These are phyloP conservation scores for Aquilaria sinensis DNA, from an alignment of 345 rosid genomes.

Conservation along the genomic window DNA sequence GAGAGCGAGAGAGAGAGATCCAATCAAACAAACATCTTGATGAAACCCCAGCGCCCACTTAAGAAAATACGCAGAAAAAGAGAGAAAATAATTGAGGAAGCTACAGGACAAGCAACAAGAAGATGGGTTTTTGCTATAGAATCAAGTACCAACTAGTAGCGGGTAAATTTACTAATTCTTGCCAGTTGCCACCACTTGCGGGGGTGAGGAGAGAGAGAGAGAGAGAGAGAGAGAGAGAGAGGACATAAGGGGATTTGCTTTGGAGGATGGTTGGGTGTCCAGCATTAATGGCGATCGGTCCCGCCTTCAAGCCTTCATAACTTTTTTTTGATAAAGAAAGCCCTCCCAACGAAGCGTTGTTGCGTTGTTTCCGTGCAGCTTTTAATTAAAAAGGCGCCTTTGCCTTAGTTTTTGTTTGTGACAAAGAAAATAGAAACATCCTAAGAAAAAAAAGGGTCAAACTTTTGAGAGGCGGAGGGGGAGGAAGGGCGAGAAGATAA, in stretches of 20 bases:
- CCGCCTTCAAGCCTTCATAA: conserved; percentile 16
- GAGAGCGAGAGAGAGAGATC: not conserved
- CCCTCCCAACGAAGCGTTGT: conserved; percentile 14
- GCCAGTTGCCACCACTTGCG: not conserved
- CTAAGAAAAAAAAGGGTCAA: too few relatives aligned
- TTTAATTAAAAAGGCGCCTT: not conserved
- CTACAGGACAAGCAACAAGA: not conserved
- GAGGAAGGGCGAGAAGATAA: conserved; percentile 14
- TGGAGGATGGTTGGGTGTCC: conserved; percentile 13
- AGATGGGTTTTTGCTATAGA: not conserved
- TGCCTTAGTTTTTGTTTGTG: not conserved
- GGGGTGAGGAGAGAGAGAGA: not conserved
- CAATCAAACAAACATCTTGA: conserved; percentile 3
- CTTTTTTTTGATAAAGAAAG: not conserved
- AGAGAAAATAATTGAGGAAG: not conserved
- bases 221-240: not conserved
- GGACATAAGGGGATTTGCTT: not conserved
- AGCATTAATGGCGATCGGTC: conserved; percentile 36
- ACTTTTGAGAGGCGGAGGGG: too few relatives aligned
- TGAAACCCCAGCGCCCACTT: conserved; percentile 14
- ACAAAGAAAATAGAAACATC: conserved; percentile 13
- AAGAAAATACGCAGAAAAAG: not conserved
- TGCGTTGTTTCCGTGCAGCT: not conserved
- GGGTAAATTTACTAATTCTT: not conserved
- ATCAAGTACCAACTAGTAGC: not conserved